Conservation (phyloP, 805 yeast genomes). For the Wickerhamiella spandovensis region DNA sequence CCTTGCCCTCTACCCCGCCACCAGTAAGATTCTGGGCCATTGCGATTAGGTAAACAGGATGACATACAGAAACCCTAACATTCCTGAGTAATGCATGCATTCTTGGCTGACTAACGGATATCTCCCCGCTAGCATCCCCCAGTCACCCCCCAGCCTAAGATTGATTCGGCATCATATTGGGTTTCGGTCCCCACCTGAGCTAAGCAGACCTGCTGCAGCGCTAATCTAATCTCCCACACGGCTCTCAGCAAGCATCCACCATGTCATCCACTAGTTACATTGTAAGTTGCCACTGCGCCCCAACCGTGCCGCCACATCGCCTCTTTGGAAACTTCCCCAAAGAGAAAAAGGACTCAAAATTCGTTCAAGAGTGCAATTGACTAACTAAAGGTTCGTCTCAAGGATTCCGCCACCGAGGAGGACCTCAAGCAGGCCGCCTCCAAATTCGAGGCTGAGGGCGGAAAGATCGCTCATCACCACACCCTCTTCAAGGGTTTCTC, state of each 20-base stretch:
- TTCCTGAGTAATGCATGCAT: no score
- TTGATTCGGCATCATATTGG: no score
- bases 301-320: not conserved
- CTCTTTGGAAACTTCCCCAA: not conserved
- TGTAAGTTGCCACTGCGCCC: not conserved
- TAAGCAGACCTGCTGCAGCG: no score
- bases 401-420: constrained; percentile 15
- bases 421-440: constrained; percentile 14
- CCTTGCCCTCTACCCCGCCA: not conserved
- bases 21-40: no score
- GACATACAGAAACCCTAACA: no score
- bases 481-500: constrained; percentile 26
- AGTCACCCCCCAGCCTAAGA: no score
- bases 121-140: no score
- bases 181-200: no score
- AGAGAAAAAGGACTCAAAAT: not conserved
- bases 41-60: no score
- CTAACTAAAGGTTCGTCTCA: constrained; percentile 5
- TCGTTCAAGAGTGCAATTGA: not conserved
- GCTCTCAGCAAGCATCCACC: not conserved
- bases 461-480: constrained; percentile 22
- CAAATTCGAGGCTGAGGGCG: constrained; percentile 19
- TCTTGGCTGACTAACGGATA: no score
- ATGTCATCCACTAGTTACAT: constrained; percentile 1
- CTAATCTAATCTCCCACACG: not conserved